Percentiles rank a stretch among this genome's conserved stretches.
These are phyloP conservation scores for Caryopteris hybrid DNA, from an alignment of 305 asterid genomes.

Conservation along the genomic window DNA sequence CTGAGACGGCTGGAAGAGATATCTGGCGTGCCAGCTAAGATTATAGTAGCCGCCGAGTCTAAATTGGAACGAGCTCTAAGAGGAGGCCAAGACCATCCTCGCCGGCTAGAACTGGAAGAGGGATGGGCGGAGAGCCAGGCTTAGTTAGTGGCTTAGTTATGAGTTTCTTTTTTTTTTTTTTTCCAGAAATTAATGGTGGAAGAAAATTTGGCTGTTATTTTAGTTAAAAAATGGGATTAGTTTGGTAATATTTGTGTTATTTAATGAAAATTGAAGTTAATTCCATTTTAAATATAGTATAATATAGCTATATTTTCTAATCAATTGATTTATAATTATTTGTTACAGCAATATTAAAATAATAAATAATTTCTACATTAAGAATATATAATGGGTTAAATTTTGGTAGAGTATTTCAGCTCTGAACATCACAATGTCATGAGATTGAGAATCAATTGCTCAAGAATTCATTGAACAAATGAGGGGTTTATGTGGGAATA, in stretches of 20 bases:
- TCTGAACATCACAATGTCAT: too few relatives aligned
- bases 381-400: too few relatives aligned
- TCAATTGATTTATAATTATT: too few relatives aligned
- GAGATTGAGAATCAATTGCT: too few relatives aligned
- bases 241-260: neutral
- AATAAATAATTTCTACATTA: too few relatives aligned
- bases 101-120: constrained; percentile 37
- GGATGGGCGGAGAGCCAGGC: constrained; percentile 58
- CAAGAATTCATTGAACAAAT: too few relatives aligned
- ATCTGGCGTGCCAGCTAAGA: constrained; percentile 55
- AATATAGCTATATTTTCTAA: too few relatives aligned
- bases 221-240: neutral
- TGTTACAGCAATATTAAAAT: too few relatives aligned
- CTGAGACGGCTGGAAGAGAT: constrained; percentile 43
- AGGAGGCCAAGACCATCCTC: constrained; percentile 9
- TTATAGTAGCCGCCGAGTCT: constrained; percentile 39
- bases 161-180: neutral
- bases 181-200: neutral
- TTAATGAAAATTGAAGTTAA: neutral
- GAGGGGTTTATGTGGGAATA: too few relatives aligned
- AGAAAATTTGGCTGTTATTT: neutral
- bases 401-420: too few relatives aligned
- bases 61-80: constrained; percentile 30
- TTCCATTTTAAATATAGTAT: too few relatives aligned
- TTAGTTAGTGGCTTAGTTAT: neutral